Conservation (phyloP, 108 stramenopile species). For the Nitzschia sp. region DNA sequence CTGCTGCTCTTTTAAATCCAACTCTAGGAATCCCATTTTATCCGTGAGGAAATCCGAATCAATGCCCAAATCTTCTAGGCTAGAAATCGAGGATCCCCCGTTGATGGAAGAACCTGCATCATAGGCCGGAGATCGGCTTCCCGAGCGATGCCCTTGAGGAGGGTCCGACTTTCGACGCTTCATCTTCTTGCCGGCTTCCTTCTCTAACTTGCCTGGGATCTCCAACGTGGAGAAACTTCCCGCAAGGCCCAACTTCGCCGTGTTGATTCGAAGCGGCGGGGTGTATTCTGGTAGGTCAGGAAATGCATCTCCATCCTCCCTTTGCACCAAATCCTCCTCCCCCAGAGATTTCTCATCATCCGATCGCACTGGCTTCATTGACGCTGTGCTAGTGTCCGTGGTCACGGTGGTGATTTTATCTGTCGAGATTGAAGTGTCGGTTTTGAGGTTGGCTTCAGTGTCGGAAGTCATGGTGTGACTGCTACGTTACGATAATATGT, state of each 20-base stretch:
- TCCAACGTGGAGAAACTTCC: constrained; percentile 1
- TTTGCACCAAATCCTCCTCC: not conserved
- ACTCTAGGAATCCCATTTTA: constrained; percentile 44
- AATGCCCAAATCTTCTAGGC: constrained; percentile 44
- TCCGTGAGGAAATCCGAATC: constrained; percentile 49
- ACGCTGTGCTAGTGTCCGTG: constrained; percentile 16
- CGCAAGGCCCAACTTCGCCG: constrained; percentile 9
- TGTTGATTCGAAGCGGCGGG: constrained; percentile 30
- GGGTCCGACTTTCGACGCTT: constrained; percentile 19
- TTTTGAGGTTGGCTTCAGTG: constrained; percentile 19
- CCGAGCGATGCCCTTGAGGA: constrained; percentile 17
- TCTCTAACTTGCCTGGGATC: constrained; percentile 18
- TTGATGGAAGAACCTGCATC: constrained; percentile 25
- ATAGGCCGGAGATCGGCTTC: constrained; percentile 30
- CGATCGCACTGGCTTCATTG: constrained; percentile 18
- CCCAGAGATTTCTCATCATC: constrained; percentile 15
- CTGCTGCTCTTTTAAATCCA: constrained; percentile 26
- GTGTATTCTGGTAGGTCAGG: constrained; percentile 11
- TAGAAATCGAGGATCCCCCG: constrained; percentile 47
- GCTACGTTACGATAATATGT: too few species aligned
- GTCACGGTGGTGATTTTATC: constrained; percentile 32
- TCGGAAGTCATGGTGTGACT: too few species aligned
- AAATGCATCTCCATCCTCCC: constrained; percentile 1
- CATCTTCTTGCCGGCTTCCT: constrained; percentile 11
- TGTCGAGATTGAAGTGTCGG: constrained; percentile 34